Base-by-base conservation (phyloP, 2,329 filamentous ascomycete genomes). In the Aspergillus ruber region DNA sequence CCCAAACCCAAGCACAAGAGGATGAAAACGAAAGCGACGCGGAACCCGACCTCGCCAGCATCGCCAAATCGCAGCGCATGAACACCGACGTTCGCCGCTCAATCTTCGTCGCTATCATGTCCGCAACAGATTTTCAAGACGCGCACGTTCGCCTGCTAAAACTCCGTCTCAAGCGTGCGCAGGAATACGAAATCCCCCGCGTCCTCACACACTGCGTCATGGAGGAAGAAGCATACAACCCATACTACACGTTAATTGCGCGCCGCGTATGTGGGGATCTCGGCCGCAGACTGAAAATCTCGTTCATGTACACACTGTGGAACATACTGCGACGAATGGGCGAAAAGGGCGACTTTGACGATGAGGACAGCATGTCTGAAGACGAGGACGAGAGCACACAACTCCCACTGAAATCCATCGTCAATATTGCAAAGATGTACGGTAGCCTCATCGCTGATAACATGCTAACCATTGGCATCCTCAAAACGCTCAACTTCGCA, bases 101-200 rank as follows among this genome's bases (percentile, higher is more conserved):
- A n/a, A 95, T 98, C 50, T 98, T 98, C 67, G 80, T 94, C 29
- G 84, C 90, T 4, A 83, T 98, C 50, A 86, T 96, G 76, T 90
- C 87, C 9, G 88, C 89, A 1, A 81, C 80, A 8, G 89, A 95
- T 63, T 88, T 80, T 64, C 84, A 90, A 56, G 89, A 97, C 60
- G 93, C 90, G 0, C 84, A 90, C 57, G 72, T 84, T 8, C 85
- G 90, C 15, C 76, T 96, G 6, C 74, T 84, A 50, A 94, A 94
- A 63, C 80, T 98, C 8, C 83, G 83, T 32, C 77, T 98, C 42
- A 96, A 93, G 70, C 88, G 84, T 56, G 81, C 88, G 15, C 90
- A 96, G 61, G 84, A 93, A 55, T 79, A 84, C 20, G 91, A 97
- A 64, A 86, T 97, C 27, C 85, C 91, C 0, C 83, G 86, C 45